Base-by-base conservation (phyloP, 1,284 basidiomycete species). In the Ganoderma meredithae region DNA sequence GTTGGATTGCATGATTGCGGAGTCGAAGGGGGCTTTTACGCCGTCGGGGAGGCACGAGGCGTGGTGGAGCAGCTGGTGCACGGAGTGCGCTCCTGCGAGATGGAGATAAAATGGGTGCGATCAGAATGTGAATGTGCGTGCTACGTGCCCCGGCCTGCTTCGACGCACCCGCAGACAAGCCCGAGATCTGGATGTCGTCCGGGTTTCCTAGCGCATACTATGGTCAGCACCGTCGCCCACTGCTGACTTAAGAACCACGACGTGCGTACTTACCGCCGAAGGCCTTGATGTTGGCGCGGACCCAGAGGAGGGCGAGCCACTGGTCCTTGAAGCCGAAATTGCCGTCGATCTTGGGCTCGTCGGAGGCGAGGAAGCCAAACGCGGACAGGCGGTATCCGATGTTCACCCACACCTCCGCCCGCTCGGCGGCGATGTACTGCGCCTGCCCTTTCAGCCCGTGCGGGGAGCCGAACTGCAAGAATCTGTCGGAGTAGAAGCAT, bases 261-360 rank as follows among this genome's bases (percentile, higher is more conserved):
- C 7, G 10, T 6, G 12, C 27, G 61, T 72, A 86, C 90, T 90
- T 72, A 86, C 90, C 90, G 72, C 90, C 91, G 69, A 89, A 91
- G 0, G 80, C 75, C 12, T 75, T 74, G 52, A 92, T 90, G 74
- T 93, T 89, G 1, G 83, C 81, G 58, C 80, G 83, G 15, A 92
- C 81, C 90, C 89, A 91, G 74, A 85, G 79, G 15, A 90, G 75
- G 0, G 86, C 87, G 12, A 87, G 68, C 90, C 90, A 92, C 68
- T 88, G 90, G 76, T 94, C 93, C 79, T 93, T 93, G 82, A 94
- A 94, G 0, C 93, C 92, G 76, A 88, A 91, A 75, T 94, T 94
- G 1, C 92, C 92, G 12, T 82, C 80, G 44, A 94, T 76, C 43
- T 79, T 76, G 10, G 89, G 90, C 62, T 84, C 75, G 63, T 90